Conservation (phyloP, 2,329 filamentous ascomycete genomes). For the Ophiostoma fasciatum region DNA sequence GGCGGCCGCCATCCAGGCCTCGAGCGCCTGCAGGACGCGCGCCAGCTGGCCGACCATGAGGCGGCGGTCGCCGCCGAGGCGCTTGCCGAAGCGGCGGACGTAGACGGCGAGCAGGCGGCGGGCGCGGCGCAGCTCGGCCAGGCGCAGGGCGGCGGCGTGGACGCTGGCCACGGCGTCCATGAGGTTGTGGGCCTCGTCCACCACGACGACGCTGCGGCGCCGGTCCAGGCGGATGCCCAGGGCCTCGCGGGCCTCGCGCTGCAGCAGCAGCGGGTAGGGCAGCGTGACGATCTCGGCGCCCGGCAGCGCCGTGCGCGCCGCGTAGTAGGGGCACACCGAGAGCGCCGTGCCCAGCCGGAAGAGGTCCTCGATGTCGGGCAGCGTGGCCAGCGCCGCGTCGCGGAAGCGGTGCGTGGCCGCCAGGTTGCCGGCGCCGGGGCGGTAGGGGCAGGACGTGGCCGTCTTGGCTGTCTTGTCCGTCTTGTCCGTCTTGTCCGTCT, state of each 20-base stretch:
- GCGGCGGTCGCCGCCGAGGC: constrained; percentile 77
- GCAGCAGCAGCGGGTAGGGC: constrained; percentile 80
- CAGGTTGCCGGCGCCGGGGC: constrained; percentile 66
- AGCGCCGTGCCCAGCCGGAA: constrained; percentile 62
- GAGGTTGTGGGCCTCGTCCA: constrained; percentile 95
- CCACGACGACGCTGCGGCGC: constrained; percentile 67
- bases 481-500: constrained; percentile 40
- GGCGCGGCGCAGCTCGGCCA: constrained; percentile 58
- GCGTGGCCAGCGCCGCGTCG: constrained; percentile 66
- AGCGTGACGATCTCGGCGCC: constrained; percentile 81
- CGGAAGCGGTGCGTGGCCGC: constrained; percentile 64
- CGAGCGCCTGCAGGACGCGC: constrained; percentile 66
- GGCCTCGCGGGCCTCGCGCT: constrained; percentile 75
- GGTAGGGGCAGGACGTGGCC: constrained; percentile 43
- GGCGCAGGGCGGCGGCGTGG: constrained; percentile 61
- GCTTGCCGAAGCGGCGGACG: constrained; percentile 74
- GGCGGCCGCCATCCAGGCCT: constrained; percentile 48
- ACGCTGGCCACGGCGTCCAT: constrained; percentile 89
- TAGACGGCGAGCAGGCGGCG: constrained; percentile 68
- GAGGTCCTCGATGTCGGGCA: constrained; percentile 90
- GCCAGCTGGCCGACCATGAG: constrained; percentile 83
- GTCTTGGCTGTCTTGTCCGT: neutral
- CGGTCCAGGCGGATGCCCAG: constrained; percentile 66
- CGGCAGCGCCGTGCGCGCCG: constrained; percentile 71
- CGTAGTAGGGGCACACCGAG: constrained; percentile 87